Base-by-base conservation (phyloP, 2,329 filamentous ascomycete genomes). In the Dactylellina haptotyla region DNA sequence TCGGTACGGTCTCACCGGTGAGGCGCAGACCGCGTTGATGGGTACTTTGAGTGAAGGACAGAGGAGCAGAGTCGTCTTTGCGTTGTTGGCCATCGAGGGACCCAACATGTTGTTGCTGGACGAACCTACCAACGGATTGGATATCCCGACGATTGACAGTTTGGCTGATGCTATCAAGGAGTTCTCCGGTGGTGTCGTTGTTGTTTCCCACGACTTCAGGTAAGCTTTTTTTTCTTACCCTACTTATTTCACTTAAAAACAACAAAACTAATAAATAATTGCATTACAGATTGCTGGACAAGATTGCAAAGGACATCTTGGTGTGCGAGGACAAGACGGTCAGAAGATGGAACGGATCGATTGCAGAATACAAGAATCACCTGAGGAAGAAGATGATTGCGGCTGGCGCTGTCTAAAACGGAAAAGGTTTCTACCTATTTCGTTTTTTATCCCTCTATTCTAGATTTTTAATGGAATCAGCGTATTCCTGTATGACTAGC, bases 281-380 rank as follows among this genome's bases (percentile, higher is more conserved):
- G n/a, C 66, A 53, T 32, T 46, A 54, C 78, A 96, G 94, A 86
- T 86, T 99, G 80, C 89, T 99, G 77, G 95, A 99, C 88, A 97
- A 97, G 87, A 98, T 99, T 82, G 95, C 95, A 79, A 99, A 99
- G 87, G 92, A 99, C 83, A 99, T 99, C 83, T 89, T 99, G 84
- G 95, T 99, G 65, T 99, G 96, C 83, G 95, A 99, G 85, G 93
- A 99, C 88, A 93, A 93, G 87, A 93, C 93, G 12, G 93, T 98
- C 78, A 89, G 87, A 79, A 84, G 88, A 79, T 99, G 95, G 95
- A 89, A 94, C 76, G 94, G 94, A 79, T 84, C 83, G 76, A 99
- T 99, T 80, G 90, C 89, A 78, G 89, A 93, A 73, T 99, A 99
- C 91, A 99, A 99, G 91, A 91, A 96, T 84, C 88, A 97, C 84